Evolutionary conservation across 306 rosid species (phyloP), one percentile per base, ranked within the genome.

Genomic region (Medicago arabica): DNA sequence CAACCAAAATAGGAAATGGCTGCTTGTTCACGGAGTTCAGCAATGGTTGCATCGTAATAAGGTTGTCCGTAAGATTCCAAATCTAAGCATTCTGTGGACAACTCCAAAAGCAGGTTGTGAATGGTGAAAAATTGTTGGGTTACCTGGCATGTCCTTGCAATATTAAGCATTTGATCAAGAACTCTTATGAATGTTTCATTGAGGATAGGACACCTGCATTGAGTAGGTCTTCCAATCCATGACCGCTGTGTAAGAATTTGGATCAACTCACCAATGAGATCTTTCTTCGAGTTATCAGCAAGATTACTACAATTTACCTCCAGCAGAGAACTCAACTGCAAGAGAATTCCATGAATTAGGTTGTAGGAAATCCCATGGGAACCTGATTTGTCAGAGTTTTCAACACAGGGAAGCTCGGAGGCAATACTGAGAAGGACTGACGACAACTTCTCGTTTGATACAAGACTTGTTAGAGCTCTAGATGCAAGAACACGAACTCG

Each of bases 401-500:
- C 88, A 15, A 65, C 58, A 69, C 81, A 79, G 12, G 96, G 97
- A 82, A 95, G 83, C 78, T 83, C 93, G 4, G 93, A 89, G 70
- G 88, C 97, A 79, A 89, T 90, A 49, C 89, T 83, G 75, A 83
- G 85, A 80, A 95, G 90, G 66, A 92, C 96, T 19, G 85, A 58
- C 28, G 84, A 71, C 86, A 95, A 79, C 55, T 92, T 95, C 83
- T 95, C 97, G 75, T 95, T 90, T 43, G 97, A 89, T 7, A 95
- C 96, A 49, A 95, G 84, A 76, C 97, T 89, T 2, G 89, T 86
- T 76, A 95, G 78, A 75, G 97, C 99, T 86, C 92, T 91, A 58
- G 97, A 95, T 76, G 99, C 97, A 83, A 95, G 99, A 73, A 95
- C 84, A 75, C 97, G 95, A 71, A 95, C 91, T 71, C 94, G 87